Evolutionary conservation across 2,329 filamentous ascomycete genomes (phyloP).

Genomic region (Ilyonectria mors-panacis): DNA sequence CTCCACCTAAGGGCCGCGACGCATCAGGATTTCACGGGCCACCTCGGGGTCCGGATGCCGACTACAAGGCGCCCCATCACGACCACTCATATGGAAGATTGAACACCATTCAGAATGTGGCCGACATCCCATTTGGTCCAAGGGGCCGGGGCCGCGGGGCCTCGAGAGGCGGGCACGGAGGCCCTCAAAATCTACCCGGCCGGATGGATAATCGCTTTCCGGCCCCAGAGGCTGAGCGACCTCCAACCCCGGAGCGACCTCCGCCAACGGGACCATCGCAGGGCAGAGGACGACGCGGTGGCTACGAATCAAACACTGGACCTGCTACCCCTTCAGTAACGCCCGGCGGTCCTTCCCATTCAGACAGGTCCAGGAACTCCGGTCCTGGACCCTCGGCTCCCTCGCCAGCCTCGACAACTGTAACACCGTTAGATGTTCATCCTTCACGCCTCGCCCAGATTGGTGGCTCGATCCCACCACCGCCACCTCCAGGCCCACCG

Average conservation of each 20-base stretch:
- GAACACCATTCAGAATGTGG: constrained; percentile 64
- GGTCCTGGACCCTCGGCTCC: constrained; percentile 43
- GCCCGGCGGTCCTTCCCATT: constrained; percentile 51
- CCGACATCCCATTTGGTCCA: constrained; percentile 70
- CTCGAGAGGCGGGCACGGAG: constrained; percentile 54
- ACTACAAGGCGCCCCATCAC: constrained; percentile 67
- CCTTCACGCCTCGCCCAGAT: constrained; percentile 67
- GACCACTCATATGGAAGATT: constrained; percentile 76
- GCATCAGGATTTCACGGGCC: constrained; percentile 56
- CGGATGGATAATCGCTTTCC: constrained; percentile 61
- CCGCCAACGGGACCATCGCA: constrained; percentile 69
- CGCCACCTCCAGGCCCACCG: constrained; percentile 53
- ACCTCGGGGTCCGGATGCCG: constrained; percentile 60
- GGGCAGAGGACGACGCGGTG: constrained; percentile 62
- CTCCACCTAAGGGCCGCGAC: constrained; percentile 59
- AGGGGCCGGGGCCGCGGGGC: constrained; percentile 64
- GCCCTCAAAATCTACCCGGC: constrained; percentile 54
- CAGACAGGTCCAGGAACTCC: constrained; percentile 61
- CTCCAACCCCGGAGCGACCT: constrained; percentile 64
- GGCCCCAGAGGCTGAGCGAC: constrained; percentile 57
- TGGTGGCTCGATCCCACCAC: constrained; percentile 49
- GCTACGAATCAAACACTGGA: constrained; percentile 56
- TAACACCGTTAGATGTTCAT: constrained; percentile 58
- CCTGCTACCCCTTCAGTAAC: constrained; percentile 50
- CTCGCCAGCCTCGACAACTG: constrained; percentile 44